phyloP scores from a whole-genome alignment of 768 basidiomycete species.

The Sporobolomyces pararoseus region DNA sequence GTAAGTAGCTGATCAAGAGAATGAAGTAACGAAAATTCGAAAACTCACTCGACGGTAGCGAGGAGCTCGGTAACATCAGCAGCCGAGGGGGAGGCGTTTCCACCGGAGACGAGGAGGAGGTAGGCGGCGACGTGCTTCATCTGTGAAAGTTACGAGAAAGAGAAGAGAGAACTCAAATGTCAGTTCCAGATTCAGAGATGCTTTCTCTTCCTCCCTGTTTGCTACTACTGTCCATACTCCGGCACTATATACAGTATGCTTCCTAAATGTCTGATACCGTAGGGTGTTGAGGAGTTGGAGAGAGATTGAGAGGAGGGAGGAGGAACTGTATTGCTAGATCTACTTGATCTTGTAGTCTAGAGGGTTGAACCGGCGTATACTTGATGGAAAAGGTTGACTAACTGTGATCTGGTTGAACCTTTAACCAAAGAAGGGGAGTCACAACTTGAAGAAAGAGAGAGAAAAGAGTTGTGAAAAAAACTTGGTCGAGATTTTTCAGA shows the following conservation, averaged over 20 bases:
- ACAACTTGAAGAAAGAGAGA: conserved; percentile 20
- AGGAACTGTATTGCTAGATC: no score
- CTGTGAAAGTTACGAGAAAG: conserved; percentile 2
- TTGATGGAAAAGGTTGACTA: no score
- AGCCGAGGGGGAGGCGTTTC: conserved; percentile 80
- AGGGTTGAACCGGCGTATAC: no score
- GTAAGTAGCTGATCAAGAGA: neutral
- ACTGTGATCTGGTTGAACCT: conserved; percentile 35
- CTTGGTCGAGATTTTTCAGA: neutral
- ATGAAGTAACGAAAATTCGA: neutral
- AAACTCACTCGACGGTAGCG: conserved; percentile 59
- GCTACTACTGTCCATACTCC: no score
- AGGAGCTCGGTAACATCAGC: conserved; percentile 85
- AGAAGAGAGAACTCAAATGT: no score
- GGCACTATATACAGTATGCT: no score
- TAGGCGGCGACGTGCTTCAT: conserved; percentile 54
- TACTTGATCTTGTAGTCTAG: no score
- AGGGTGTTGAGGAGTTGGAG: neutral
- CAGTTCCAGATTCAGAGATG: no score
- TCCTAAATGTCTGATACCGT: neutral
- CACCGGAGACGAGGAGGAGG: conserved; percentile 91
- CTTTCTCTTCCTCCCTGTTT: no score
- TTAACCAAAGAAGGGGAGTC: conserved; percentile 26
- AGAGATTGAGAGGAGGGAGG: no score
- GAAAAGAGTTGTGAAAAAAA: neutral